Conservation (phyloP, 1,139 yeast species). For the Suhomyces panamericanus region DNA sequence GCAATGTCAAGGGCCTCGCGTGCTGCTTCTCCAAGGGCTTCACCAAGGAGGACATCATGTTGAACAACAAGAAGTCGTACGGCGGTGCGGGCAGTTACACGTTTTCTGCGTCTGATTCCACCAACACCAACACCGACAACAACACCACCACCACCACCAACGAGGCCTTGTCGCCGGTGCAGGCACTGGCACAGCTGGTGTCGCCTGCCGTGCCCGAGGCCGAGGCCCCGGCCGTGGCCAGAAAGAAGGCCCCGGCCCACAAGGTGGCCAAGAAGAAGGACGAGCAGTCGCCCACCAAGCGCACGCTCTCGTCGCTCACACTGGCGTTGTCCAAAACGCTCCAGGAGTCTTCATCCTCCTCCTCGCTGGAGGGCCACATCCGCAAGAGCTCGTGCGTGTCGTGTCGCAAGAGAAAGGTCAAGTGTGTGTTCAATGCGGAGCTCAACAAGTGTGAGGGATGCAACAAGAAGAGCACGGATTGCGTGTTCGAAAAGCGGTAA, state of each 20-base stretch:
- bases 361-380: conserved; percentile 15
- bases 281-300: conserved; percentile 6
- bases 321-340: conserved; percentile 15
- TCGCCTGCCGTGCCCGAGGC: conserved; percentile 6
- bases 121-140: no score
- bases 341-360: conserved; percentile 3
- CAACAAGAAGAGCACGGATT: conserved; percentile 34
- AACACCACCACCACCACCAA: no score
- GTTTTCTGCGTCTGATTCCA: background rate
- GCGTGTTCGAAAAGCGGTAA: conserved; percentile 29
- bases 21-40: conserved; percentile 60
- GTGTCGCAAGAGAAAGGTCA: conserved; percentile 42
- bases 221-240: conserved; percentile 5
- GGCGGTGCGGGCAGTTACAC: conserved; percentile 3
- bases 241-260: conserved; percentile 3
- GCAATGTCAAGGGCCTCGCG: conserved; percentile 41
- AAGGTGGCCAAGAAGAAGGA: conserved; percentile 12
- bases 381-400: conserved; percentile 38
- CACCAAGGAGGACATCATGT: conserved; percentile 55
- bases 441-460: conserved; percentile 40
- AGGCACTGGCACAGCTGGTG: conserved; percentile 9
- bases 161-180: conserved; percentile 7
- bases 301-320: conserved; percentile 13
- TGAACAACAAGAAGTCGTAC: conserved; percentile 20
- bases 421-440: conserved; percentile 33